Conservation (phyloP, 257 asterid species). For the Solanum pimpinellifolium region DNA sequence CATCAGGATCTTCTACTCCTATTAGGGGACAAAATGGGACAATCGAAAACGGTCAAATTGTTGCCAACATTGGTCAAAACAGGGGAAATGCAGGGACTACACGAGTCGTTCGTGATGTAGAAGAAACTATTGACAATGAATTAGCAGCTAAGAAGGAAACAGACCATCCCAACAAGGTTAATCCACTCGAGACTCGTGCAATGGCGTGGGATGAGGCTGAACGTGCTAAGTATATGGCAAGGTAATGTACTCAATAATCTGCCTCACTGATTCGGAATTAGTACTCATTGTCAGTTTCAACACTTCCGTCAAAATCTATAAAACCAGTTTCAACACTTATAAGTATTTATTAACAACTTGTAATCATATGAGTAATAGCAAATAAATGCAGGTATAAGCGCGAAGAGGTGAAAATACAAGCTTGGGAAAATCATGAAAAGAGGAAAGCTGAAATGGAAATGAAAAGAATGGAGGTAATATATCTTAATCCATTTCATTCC, state of each 20-base stretch:
- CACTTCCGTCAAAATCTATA: background rate
- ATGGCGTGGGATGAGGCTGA: slow-evolving; percentile 94
- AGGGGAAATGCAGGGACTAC: slow-evolving; percentile 17
- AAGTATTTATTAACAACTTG: background rate
- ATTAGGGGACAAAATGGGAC: slow-evolving; percentile 29
- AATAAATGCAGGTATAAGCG: slow-evolving; percentile 56
- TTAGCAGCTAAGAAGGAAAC: slow-evolving; percentile 1
- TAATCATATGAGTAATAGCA: background rate
- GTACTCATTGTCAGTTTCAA: background rate
- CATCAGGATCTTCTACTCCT: slow-evolving; percentile 57
- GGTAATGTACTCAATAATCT: slow-evolving; percentile 23
- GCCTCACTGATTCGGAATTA: background rate
- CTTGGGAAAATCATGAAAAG: slow-evolving; percentile 89
- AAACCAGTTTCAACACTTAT: background rate
- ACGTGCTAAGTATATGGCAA: slow-evolving; percentile 82
- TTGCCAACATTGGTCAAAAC: slow-evolving; percentile 12
- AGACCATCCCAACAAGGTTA: slow-evolving; percentile 20
- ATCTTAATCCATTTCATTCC: background rate
- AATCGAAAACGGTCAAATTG: slow-evolving; percentile 14
- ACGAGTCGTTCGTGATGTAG: slow-evolving; percentile 25
- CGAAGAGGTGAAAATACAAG: slow-evolving; percentile 85
- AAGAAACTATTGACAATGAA: slow-evolving; percentile 10
- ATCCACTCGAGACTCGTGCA: slow-evolving; percentile 66
- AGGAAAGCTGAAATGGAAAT: slow-evolving; percentile 85
- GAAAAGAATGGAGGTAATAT: slow-evolving; percentile 66